Evolutionary conservation across 768 basidiomycete species (phyloP), one percentile per base, ranked within the genome.

Genomic region (Lactifluus rugatus): DNA sequence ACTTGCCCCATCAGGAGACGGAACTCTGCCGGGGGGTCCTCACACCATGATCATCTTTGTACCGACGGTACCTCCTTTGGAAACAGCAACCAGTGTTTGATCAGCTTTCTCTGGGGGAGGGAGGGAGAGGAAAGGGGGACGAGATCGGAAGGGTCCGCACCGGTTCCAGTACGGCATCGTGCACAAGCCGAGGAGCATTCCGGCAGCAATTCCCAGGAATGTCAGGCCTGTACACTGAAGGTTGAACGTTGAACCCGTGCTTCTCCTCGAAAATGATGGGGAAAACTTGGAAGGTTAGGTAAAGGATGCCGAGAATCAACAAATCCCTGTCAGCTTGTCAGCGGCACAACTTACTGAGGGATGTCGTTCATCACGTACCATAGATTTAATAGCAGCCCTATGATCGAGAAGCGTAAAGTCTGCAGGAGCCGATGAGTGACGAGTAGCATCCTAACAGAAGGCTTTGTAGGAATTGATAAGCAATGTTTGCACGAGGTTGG

Each of bases 301-400:
- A 78, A 3, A 80, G 68, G 48, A 76, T 75, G 3, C 74, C 76
- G 10, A 79, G 70, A 50, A 75, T 49, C 17, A 74, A 56, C 3
- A 75, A 69, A 31, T 70, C 72, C 72, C 76, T 77, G 52, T 19
- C 4, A 41, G 16, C 17, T 32, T 23, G 55, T 48, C 45, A 50
- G 32, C 47, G 17, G 54, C 42, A 49, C 36, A 34, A 10, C 28
- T 5, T 31, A 2, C 37, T 19, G 19, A 8, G 41, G 46, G 45
- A 6, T 6, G 34, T 17, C 2, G 32, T 1, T 39, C 11, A 45
- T 31, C 17, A 66, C 76, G 2, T 68, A 85, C 89, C 89, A 91
- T 14, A 78, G 68, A 67, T 89, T 78, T 9, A 92, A 73, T 5
- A 85, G 69, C 4, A 90, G 74, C 84, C 87, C 91, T 92, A n/a